Evolutionary conservation across 306 rosid species (phyloP).

Genomic region (Mimosa bimucronata): DNA sequence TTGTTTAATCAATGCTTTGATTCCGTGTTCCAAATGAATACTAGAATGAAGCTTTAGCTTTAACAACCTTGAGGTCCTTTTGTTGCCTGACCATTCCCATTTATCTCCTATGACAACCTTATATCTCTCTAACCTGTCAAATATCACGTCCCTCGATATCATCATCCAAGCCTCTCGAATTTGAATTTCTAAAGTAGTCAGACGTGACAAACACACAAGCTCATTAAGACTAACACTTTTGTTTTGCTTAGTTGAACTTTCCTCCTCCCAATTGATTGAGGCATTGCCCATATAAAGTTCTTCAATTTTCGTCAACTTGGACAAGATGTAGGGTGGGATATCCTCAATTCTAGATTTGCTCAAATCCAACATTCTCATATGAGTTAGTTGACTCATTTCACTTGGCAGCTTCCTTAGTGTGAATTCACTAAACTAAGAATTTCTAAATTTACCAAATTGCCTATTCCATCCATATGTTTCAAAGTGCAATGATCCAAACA

Average conservation of each 20-base stretch:
- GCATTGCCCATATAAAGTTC: background rate
- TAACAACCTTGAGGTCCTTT: background rate
- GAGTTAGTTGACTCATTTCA: background rate
- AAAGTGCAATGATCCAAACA: too few species aligned
- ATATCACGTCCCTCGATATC: background rate
- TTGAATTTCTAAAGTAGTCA: background rate
- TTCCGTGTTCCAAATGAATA: background rate
- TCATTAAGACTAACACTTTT: conserved; percentile 27
- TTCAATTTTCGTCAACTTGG: background rate
- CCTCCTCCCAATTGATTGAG: conserved; percentile 10
- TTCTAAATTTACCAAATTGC: background rate
- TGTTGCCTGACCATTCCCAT: background rate
- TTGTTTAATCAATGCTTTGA: background rate
- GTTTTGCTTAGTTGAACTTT: background rate
- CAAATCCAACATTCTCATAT: background rate
- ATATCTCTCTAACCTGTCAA: background rate
- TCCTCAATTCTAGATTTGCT: background rate
- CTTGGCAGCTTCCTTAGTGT: background rate
- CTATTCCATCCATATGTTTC: too few species aligned
- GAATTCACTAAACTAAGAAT: background rate
- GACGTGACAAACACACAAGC: background rate
- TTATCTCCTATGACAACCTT: background rate
- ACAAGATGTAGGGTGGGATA: background rate
- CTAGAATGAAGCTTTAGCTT: background rate
- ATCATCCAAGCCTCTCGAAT: background rate